A percentile compares a stretch with the other conserved stretches of the same genome.
These are phyloP conservation scores for Funneliformis mosseae DNA, from an alignment of 192 early-diverging fungal species.

Conservation along the genomic window DNA sequence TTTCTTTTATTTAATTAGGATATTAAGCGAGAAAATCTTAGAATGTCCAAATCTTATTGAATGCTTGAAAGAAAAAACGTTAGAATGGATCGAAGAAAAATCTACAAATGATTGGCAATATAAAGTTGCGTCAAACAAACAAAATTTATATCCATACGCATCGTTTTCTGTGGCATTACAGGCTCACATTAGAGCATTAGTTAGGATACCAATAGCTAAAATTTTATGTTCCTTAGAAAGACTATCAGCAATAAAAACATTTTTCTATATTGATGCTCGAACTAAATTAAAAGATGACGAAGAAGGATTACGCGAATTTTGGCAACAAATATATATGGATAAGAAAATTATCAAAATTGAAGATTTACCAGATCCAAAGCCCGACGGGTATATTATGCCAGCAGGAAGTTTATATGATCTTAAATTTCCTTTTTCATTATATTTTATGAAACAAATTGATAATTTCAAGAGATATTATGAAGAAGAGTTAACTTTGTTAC, in stretches of 20 bases:
- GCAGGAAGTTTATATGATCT: not conserved
- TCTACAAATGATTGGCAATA: constrained; percentile 20
- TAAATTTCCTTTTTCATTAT: constrained; percentile 29
- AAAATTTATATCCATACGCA: constrained; percentile 6
- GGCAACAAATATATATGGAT: constrained; percentile 15
- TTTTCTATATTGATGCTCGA: not conserved
- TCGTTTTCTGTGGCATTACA: constrained; percentile 30
- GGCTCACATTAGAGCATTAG: constrained; percentile 18
- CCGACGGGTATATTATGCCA: constrained; percentile 10
- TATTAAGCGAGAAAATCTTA: not conserved
- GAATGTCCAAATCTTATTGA: not conserved
- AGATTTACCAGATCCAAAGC: constrained; percentile 18
- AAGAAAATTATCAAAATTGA: constrained; percentile 19
- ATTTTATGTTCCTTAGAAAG: constrained; percentile 24
- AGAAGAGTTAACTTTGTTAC: constrained; percentile 8
- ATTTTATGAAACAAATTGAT: constrained; percentile 33
- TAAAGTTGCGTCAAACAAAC: constrained; percentile 25
- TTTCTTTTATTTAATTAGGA: no score
- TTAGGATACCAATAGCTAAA: constrained; percentile 28
- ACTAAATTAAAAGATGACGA: not conserved
- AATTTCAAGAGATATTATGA: constrained; percentile 13
- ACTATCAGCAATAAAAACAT: constrained; percentile 10
- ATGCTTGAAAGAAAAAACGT: not conserved
- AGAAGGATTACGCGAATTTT: constrained; percentile 9
- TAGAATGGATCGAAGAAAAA: constrained; percentile 27